Base-by-base conservation (phyloP, 139 green algal species). In the Trebouxia sp. region DNA sequence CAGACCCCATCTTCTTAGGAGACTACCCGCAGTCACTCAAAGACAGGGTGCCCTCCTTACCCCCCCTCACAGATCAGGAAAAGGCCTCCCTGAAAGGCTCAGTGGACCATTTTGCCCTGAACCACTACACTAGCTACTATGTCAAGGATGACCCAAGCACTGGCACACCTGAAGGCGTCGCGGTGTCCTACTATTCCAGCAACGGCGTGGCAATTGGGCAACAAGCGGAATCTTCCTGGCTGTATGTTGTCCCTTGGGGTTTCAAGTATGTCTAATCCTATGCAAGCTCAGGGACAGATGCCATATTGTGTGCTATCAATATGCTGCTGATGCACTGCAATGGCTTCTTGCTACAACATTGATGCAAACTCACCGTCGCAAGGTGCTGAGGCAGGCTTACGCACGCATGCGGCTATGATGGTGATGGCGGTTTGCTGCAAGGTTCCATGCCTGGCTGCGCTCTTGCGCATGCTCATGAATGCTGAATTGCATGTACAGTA, bases 91-190 rank as follows among this genome's bases (percentile, higher is more conserved):
- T 92, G 48, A 84, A 88, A 50, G 85, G 79, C n/a, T 84, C 70
- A 42, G 45, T 55, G n/a, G 42, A 55, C 70, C 65, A 78, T 43
- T 78, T 78, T 78, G 70, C 41, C 26, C 78, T 92, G 51, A 91
- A 91, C 81, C 87, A 88, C 79, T 91, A 90, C 81, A 90, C 86
- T 24, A 70, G 53, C 39, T 81, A 41, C 32, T 56, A 65, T 55
- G 50, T 80, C 28, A 80, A 56, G 42, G 43, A 43, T 30, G n/a
- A 55, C 26, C 70, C n/a, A 30, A 30, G 38, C 12, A 41, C 48
- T 22, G 17, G 35, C 30, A 22, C 32, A 10, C 4, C 39, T 5
- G 32, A 67, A 41, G 50, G 75, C 32, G 37, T 24, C 15, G 62
- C 28, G 10, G 7, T 2, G 50, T 24, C 41, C 22, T 42, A 67